Evolutionary conservation across 2,329 filamentous ascomycete species (phyloP), one percentile per base, ranked within the genome.

Genomic region (Metarhizium album): DNA sequence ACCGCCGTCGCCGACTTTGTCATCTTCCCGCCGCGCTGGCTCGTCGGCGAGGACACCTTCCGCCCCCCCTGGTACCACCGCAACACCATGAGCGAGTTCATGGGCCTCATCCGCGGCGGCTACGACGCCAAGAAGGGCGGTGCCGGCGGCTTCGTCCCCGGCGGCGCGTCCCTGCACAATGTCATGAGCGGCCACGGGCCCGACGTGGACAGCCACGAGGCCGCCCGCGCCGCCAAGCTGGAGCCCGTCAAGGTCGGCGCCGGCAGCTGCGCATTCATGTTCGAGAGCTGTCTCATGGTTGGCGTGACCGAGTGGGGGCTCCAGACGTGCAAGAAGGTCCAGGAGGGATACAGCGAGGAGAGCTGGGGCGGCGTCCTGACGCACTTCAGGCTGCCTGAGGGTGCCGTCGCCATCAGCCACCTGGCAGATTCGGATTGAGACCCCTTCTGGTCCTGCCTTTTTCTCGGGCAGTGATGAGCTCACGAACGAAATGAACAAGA

Each of bases 361-460:
- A 90, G 86, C 64, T 95, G 89, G 89, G 82, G 74, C 27, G 76
- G 76, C 0, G 69, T 87, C 48, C 78, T 79, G 66, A 74, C 81
- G 42, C 79, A 85, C 61, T 86, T 83, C 74, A 67, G 69, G 60
- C 60, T 60, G 59, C 71, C 74, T 0, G 65, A 67, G 35, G 69
- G 64, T 1, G 51, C 58, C 31, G 54, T 62, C 52, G 60, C 66
- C 37, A 50, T 37, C 29, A 61, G 59, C 47, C 57, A 62, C 50
- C 49, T 60, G 20, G 47, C 52, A 22, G 35, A 50, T 42, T 22
- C 8, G 18, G 14, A 7, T n/a, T n/a, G n/a, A n/a, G n/a, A n/a
- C n/a, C n/a, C n/a, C n/a, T n/a, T n/a, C n/a, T n/a, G n/a, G n/a
- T n/a, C n/a, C n/a, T n/a, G n/a, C n/a, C n/a, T n/a, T n/a, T n/a